Evolutionary conservation across 495 filamentous ascomycete genomes (phyloP).

Genomic region (Sordaria brevicollis): DNA sequence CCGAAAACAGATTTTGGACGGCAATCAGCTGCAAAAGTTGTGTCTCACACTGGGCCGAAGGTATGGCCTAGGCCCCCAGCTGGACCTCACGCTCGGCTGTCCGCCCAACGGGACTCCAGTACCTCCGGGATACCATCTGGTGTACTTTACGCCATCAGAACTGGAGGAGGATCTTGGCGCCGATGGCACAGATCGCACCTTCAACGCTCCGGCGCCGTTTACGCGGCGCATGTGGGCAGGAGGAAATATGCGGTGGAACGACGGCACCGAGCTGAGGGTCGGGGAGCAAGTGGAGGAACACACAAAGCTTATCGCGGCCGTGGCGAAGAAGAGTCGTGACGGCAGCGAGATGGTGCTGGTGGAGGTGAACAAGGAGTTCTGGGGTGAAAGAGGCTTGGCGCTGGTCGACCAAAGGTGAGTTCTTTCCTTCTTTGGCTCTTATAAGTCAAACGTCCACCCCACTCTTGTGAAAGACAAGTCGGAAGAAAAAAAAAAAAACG

Average conservation of each 20-base stretch:
- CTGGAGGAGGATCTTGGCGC: conserved; percentile 40
- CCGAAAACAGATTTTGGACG: conserved; percentile 41
- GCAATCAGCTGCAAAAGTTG: conserved; percentile 49
- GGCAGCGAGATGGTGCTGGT: conserved; percentile 58
- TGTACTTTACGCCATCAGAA: conserved; percentile 48
- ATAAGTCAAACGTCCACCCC: background rate
- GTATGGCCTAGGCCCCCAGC: conserved; percentile 10
- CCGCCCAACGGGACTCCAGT: conserved; percentile 30
- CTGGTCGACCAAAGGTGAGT: conserved; percentile 44
- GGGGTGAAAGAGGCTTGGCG: conserved; percentile 38
- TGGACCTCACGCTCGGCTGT: conserved; percentile 16
- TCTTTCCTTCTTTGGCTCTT: background rate
- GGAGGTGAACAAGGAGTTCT: conserved; percentile 50
- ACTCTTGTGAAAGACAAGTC: too few relatives aligned
- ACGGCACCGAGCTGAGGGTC: conserved; percentile 13
- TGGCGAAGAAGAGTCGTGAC: conserved; percentile 39
- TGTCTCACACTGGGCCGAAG: conserved; percentile 41
- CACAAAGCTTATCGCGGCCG: conserved; percentile 42
- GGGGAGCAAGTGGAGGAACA: conserved; percentile 47
- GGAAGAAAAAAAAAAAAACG: background rate
- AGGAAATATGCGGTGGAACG: conserved; percentile 43
- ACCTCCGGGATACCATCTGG: conserved; percentile 49
- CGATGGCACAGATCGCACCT: conserved; percentile 52
- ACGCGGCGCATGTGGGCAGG: conserved; percentile 64
- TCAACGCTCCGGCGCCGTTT: conserved; percentile 49